A percentile compares a stretch with the other conserved stretches of the same genome.
Conservation (phyloP, 192 early-diverging fungal genomes). For the Paraglomus occultum region DNA sequence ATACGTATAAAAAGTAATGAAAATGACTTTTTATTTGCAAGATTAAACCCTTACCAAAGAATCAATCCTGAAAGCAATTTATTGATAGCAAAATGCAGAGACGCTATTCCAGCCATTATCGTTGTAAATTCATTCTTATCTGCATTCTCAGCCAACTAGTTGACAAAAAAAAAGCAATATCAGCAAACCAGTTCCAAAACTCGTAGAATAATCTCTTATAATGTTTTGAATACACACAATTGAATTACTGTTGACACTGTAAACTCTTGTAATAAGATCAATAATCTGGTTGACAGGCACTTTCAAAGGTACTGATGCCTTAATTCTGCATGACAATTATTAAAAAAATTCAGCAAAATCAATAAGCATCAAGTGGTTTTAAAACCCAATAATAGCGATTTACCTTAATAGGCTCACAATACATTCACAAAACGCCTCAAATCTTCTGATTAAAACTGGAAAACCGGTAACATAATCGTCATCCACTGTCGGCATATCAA, state of each 20-base stretch:
- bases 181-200: not conserved
- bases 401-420: slow-evolving; percentile 44
- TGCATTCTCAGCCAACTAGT: slow-evolving; percentile 41
- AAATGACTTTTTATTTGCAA: not conserved
- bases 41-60: not conserved
- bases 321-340: slow-evolving; percentile 37
- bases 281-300: slow-evolving; percentile 51
- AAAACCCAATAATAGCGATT: slow-evolving; percentile 17
- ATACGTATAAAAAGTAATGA: not conserved
- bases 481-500: slow-evolving; percentile 37
- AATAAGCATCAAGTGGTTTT: slow-evolving; percentile 30
- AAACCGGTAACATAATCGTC: slow-evolving; percentile 44
- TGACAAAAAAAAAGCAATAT: not conserved
- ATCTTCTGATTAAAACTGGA: slow-evolving; percentile 39
- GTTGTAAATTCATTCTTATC: slow-evolving; percentile 50
- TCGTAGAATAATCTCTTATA: not conserved
- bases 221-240: slow-evolving; percentile 32
- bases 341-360: slow-evolving; percentile 26
- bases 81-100: slow-evolving; percentile 41
- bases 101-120: slow-evolving; percentile 46
- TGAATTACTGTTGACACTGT: slow-evolving; percentile 41
- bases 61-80: slow-evolving; percentile 35
- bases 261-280: slow-evolving; percentile 47
- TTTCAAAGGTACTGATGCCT: slow-evolving; percentile 40
- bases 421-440: slow-evolving; percentile 34